Base-by-base conservation (phyloP, 1,139 yeast species). In the Barnettozyma hawaiiensis region DNA sequence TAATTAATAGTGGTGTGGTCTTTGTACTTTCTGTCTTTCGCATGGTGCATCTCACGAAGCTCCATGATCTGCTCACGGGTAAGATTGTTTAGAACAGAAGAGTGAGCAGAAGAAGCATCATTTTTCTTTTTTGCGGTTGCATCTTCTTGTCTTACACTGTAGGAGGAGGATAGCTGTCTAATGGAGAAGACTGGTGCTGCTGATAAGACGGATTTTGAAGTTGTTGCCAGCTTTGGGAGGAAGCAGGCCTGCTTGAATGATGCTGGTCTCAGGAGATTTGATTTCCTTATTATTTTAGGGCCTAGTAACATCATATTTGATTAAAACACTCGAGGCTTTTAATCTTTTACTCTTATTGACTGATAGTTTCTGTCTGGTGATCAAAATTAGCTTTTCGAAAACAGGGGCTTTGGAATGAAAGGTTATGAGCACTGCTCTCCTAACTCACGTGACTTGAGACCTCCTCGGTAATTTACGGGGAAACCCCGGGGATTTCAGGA, bases 1-100 rank as follows among this genome's bases (percentile, higher is more conserved):
- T 90, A 90, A 59, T 82, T 76, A 5, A 83, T 78, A 10, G 85
- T 78, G 0, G 95, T 69, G 32, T 64, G 60, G 40, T 69, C 67
- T 37, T 60, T 65, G 35, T 49, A 51, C 46, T 59, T 49, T 48
- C 64, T 56, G 49, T 62, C 49, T 53, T 63, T 51, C 53, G 62
- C 47, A 56, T 59, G 49, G 40, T 57, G 62, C 33, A 53, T 33
- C 9, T 58, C 58, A 31, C 66, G 61, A n/a, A 65, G 51, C 38
- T 58, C 54, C 5, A 57, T 51, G 31, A 66, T 60, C 43, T 66
- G 64, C 16, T 54, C 60, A 43, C 63, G 59, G 1, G 67, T 58
- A 19, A 65, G 46, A 35, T 56, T 60, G 8, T 59, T 54, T 19
- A 63, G 35, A 1, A 43, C 35, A 4, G 50, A 35, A 11, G 51